Evolutionary conservation across 2,329 filamentous ascomycete genomes (phyloP).

Genomic region (Zalaria obscura): DNA sequence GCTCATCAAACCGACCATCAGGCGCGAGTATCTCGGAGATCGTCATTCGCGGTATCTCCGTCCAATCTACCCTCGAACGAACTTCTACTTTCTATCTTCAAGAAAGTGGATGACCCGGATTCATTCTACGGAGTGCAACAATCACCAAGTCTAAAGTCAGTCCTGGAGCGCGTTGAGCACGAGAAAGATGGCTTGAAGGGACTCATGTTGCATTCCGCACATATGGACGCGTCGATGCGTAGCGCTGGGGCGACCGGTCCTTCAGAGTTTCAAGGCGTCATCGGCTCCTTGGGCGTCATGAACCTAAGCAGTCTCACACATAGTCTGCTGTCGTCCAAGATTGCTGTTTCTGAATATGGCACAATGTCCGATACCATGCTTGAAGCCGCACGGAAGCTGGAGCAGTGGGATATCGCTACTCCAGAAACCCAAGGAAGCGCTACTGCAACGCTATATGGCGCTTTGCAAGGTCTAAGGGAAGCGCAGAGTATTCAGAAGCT

Average conservation of each 20-base stretch:
- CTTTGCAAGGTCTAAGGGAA: conserved; percentile 65
- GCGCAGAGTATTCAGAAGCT: conserved; percentile 43
- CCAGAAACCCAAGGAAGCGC: conserved; percentile 36
- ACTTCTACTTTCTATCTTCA: conserved; percentile 69
- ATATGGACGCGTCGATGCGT: conserved; percentile 74
- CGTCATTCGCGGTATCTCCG: conserved; percentile 37
- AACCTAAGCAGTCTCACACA: conserved; percentile 79
- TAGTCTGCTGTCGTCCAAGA: conserved; percentile 57
- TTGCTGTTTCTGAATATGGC: conserved; percentile 42
- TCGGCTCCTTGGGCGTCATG: conserved; percentile 64
- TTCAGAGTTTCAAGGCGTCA: conserved; percentile 52
- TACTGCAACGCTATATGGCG: conserved; percentile 60
- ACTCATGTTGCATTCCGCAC: conserved; percentile 78
- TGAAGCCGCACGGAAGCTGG: conserved; percentile 64
- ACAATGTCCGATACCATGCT: conserved; percentile 59
- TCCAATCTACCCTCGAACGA: conserved; percentile 41
- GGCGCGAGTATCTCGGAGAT: conserved; percentile 46
- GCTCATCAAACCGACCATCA: conserved; percentile 1
- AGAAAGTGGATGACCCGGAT: conserved; percentile 89
- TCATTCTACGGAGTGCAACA: conserved; percentile 87
- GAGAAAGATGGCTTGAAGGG: conserved; percentile 79
- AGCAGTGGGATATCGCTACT: conserved; percentile 81
- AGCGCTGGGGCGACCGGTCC: conserved; percentile 40
- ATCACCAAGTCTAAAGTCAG: conserved; percentile 58
- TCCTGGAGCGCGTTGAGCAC: conserved; percentile 73